A percentile compares a stretch with the other conserved stretches of the same genome.
These are phyloP conservation scores for Penicillium egyptiacum DNA, from an alignment of 495 filamentous ascomycete genomes.

Conservation along the genomic window DNA sequence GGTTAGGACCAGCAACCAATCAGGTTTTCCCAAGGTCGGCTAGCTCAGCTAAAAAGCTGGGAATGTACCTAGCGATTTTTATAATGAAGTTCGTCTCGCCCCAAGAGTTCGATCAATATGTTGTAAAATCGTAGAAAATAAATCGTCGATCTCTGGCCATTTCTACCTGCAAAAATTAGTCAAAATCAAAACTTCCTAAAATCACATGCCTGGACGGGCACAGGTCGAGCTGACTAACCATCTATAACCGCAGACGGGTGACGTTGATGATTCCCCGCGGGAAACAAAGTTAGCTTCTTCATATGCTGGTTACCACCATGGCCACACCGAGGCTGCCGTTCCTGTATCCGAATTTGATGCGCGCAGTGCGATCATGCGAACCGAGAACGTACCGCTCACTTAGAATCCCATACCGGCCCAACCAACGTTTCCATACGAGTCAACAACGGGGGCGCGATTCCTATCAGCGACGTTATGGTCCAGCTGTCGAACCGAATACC, in stretches of 20 bases:
- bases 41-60: too few species aligned
- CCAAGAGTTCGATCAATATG: too few species aligned
- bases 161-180: background rate
- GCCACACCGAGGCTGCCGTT: conserved; percentile 67
- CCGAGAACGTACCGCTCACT: conserved; percentile 33
- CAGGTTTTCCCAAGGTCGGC: background rate
- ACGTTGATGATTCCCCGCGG: conserved; percentile 5
- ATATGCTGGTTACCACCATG: conserved; percentile 48
- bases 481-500: conserved; percentile 47
- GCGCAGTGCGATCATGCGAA: conserved; percentile 41
- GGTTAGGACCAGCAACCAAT: background rate
- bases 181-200: background rate
- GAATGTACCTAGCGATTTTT: too few species aligned
- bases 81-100: too few species aligned
- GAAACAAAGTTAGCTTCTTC: conserved; percentile 4
- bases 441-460: conserved; percentile 41
- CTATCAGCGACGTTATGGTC: conserved; percentile 53
- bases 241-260: background rate
- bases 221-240: background rate
- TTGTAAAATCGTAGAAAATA: background rate
- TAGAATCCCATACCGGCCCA: conserved; percentile 24
- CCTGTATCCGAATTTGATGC: conserved; percentile 70
- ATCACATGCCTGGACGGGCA: background rate
- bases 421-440: conserved; percentile 40
- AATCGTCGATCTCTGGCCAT: background rate